Percentiles rank a stretch among this genome's conserved stretches.
phyloP scores from a whole-genome alignment of 441 rosid species.

The Daphne laureola region DNA sequence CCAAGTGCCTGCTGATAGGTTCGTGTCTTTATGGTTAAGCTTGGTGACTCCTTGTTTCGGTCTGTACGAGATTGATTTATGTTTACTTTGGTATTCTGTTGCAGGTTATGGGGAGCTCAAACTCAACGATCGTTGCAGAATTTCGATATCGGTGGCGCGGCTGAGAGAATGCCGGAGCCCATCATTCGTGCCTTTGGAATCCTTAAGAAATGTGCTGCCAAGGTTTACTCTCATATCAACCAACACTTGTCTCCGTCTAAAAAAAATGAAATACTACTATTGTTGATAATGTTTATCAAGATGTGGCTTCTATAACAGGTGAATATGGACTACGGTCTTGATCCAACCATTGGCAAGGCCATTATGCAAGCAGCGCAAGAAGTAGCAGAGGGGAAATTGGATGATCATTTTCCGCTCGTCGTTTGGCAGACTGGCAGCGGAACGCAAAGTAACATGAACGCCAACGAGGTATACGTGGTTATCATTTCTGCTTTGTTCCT shows the following conservation, averaged over 20 bases:
- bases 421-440: conserved; percentile 99
- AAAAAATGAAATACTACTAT: too few relatives aligned
- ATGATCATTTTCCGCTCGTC: conserved; percentile 86
- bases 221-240: conserved; percentile 28
- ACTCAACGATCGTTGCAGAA: conserved; percentile 93
- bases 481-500: neutral
- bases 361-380: conserved; percentile 90
- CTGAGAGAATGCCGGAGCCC: conserved; percentile 91
- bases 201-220: conserved; percentile 88
- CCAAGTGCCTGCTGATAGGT: conserved; percentile 82
- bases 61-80: neutral
- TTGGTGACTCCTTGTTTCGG: neutral
- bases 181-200: conserved; percentile 86
- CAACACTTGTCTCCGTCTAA: too few relatives aligned
- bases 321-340: conserved; percentile 89
- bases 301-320: conserved; percentile 33
- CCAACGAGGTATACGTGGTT: conserved; percentile 60
- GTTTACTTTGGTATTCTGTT: neutral
- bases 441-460: conserved; percentile 98
- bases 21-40: conserved; percentile 7
- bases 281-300: neutral
- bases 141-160: conserved; percentile 86
- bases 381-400: conserved; percentile 86
- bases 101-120: conserved; percentile 93
- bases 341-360: conserved; percentile 75